phyloP scores from a whole-genome alignment of 176 grass and related monocot species.

The Thalia dealbata region DNA sequence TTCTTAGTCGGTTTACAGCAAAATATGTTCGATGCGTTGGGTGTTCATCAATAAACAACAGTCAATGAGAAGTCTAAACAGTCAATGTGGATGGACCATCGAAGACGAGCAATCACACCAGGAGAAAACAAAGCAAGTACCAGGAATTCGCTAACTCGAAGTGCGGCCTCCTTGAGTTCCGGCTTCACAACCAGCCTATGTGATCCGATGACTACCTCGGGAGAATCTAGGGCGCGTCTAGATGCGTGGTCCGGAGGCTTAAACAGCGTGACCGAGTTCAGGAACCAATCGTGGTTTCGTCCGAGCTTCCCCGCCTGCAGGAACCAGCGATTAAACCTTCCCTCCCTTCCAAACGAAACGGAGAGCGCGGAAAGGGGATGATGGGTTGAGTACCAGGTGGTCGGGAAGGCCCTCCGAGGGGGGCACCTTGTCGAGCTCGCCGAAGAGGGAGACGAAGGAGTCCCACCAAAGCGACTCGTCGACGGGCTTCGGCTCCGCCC shows the following conservation, averaged over 20 bases:
- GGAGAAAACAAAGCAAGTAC: constrained; percentile 35
- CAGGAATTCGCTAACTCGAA: constrained; percentile 52
- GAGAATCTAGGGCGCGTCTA: constrained; percentile 40
- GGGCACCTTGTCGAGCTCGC: constrained; percentile 63
- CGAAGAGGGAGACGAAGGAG: constrained; percentile 56
- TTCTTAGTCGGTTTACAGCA: too few species aligned
- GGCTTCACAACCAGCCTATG: constrained; percentile 40
- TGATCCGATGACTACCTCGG: constrained; percentile 34
- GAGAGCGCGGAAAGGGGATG: neutral
- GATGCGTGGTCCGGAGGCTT: constrained; percentile 45
- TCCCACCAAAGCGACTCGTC: constrained; percentile 79
- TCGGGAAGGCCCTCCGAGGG: constrained; percentile 33
- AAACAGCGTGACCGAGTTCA: constrained; percentile 51
- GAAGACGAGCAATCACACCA: constrained; percentile 1
- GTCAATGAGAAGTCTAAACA: too few species aligned
- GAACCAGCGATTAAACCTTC: neutral
- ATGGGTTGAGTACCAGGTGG: constrained; percentile 33
- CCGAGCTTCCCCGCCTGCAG: constrained; percentile 56
- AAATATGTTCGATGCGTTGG: too few species aligned
- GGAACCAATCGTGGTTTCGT: constrained; percentile 54
- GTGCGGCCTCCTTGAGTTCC: constrained; percentile 48
- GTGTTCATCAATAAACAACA: too few species aligned
- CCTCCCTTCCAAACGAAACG: too few species aligned
- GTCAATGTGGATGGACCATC: neutral
- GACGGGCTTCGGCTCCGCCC: constrained; percentile 20